Percentiles rank a stretch among this genome's conserved stretches.
Evolutionary conservation across 306 rosid species (phyloP).

Genomic region (Bauhinia variegata): DNA sequence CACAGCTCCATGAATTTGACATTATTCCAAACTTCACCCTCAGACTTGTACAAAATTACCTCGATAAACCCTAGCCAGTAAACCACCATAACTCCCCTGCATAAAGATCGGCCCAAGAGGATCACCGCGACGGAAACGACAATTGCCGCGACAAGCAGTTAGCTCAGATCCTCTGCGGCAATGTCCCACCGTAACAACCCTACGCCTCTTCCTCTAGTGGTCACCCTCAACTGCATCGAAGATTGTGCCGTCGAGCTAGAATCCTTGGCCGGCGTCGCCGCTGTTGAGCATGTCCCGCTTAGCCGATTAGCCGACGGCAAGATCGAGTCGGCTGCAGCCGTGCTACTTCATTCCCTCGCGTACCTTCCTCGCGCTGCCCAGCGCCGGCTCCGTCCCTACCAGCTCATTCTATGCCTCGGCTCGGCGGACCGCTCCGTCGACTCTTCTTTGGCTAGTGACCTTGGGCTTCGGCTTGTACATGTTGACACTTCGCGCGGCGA

Average conservation of each 20-base stretch:
- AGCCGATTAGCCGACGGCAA: conserved; percentile 83
- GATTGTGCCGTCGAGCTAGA: conserved; percentile 81
- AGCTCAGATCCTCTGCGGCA: conserved; percentile 57
- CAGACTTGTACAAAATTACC: conserved; percentile 22
- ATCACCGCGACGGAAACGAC: conserved; percentile 12
- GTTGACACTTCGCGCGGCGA: conserved; percentile 90
- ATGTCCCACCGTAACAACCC: conserved; percentile 72
- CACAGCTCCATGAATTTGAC: conserved; percentile 14
- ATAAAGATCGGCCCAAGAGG: conserved; percentile 4
- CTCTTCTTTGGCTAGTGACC: conserved; percentile 83
- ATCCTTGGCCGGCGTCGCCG: conserved; percentile 77
- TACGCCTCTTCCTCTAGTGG: conserved; percentile 72
- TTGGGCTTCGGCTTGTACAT: conserved; percentile 86
- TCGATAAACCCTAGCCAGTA: conserved; percentile 33
- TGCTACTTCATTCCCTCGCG: conserved; percentile 84
- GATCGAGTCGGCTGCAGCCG: conserved; percentile 92
- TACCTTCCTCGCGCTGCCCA: conserved; percentile 98
- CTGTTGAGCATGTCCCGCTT: conserved; percentile 83
- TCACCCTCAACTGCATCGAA: conserved; percentile 90
- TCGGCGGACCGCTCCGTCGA: conserved; percentile 87
- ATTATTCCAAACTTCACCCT: conserved; percentile 2
- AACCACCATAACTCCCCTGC: not conserved
- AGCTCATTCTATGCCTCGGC: conserved; percentile 93
- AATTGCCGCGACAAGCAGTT: not conserved
- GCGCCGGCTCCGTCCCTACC: conserved; percentile 91